Percentiles rank a stretch among this genome's conserved stretches.
Evolutionary conservation across 2,329 filamentous ascomycete genomes (phyloP).

Genomic region (Polytolypa hystricis): DNA sequence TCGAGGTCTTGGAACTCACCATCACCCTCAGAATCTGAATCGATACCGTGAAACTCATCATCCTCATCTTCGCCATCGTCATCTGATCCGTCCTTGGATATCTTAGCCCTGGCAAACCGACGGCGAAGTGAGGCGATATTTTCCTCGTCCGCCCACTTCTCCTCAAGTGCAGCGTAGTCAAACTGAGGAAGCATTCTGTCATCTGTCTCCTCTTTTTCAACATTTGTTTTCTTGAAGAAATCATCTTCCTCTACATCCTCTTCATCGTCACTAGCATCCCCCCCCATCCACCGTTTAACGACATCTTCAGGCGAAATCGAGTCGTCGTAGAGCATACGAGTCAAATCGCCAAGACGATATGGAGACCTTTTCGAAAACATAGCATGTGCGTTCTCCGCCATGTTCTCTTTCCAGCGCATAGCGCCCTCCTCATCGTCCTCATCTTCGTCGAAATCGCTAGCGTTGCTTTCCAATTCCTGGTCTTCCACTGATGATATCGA

Average conservation of each 20-base stretch:
- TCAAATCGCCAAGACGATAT: conserved; percentile 72
- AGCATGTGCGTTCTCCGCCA: conserved; percentile 61
- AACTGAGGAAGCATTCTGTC: conserved; percentile 69
- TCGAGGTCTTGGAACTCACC: conserved; percentile 81
- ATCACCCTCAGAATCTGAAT: conserved; percentile 54
- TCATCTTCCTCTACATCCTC: conserved; percentile 56
- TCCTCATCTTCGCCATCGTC: conserved; percentile 46
- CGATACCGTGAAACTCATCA: conserved; percentile 36
- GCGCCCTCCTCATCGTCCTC: conserved; percentile 61
- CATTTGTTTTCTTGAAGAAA: conserved; percentile 49
- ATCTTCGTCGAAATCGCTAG: conserved; percentile 42
- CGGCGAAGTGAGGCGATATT: conserved; percentile 63
- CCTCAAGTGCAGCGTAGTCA: conserved; percentile 68
- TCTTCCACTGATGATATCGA: conserved; percentile 61
- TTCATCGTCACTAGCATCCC: conserved; percentile 44
- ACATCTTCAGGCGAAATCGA: conserved; percentile 65
- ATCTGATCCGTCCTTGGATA: conserved; percentile 45
- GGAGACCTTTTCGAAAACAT: conserved; percentile 59
- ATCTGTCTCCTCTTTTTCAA: conserved; percentile 46
- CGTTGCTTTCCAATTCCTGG: conserved; percentile 42
- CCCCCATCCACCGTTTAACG: conserved; percentile 62
- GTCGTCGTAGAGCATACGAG: conserved; percentile 79
- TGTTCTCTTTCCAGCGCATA: conserved; percentile 78
- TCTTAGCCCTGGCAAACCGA: conserved; percentile 62
- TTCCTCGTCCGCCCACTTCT: conserved; percentile 74